Base-by-base conservation (phyloP, 2,329 filamentous ascomycete genomes). In the Hymenotorrendiella dingleyae region DNA sequence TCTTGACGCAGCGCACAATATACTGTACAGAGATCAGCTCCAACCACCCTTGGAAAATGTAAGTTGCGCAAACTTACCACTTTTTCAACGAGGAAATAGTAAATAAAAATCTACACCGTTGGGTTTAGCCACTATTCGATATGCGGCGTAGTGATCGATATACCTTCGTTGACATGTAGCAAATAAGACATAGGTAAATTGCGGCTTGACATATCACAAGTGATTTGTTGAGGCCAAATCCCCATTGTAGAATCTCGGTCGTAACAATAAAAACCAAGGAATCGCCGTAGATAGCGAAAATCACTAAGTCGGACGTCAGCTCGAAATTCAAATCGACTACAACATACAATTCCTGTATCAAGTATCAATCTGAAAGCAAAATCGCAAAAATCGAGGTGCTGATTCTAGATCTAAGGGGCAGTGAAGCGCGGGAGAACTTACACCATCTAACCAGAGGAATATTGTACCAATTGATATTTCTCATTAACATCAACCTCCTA, bases 11-110 rank as follows among this genome's bases (percentile, higher is more conserved):
- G 69, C 23, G 64, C 60, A 22, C 67, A 65, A 21, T 72, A 69
- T 43, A 49, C 36, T 45, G 22, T 24, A n/a, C 27, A 10, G 3
- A 20, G 4, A 14, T 41, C 19, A 37, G 24, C 7, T 11, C 6
- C 5, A 2, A 37, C 12, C 14, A 14, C n/a, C 20, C 16, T 17
- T 10, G 5, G 24, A 9, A 19, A n/a, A 21, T 23, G 20, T 17
- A 10, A 11, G 4, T 16, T 17, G 24, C 73, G 67, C 40, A 79
- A 72, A 38, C 80, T 74, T 62, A 77, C 75, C 33, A 75, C 76
- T 62, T 78, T 80, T 59, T 82, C 79, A 1, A 79, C 76, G 2
- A 82, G 64, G 56, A 82, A 82, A 22, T 78, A 65, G 54, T 82
- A 82, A 16, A 82, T 77, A 14, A 80, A 26, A 40, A 47, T 21